Percentiles rank a stretch among this genome's conserved stretches.
phyloP scores from a whole-genome alignment of 2,329 filamentous ascomycete genomes.

The Penicillium janthinellum region DNA sequence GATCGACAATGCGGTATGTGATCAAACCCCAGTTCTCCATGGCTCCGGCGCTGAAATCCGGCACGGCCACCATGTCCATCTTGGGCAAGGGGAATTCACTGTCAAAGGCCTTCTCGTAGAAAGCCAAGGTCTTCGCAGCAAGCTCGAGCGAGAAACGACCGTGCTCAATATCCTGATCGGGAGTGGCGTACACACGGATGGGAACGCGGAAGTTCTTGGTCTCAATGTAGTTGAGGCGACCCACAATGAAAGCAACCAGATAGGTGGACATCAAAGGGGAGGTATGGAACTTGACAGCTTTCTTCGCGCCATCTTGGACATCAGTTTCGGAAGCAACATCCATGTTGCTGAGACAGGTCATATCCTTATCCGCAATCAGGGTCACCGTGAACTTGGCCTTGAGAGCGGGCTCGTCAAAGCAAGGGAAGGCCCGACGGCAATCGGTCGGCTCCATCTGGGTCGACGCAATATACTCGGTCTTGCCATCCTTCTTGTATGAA shows the following conservation, averaged over 20 bases:
- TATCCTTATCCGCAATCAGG: slow-evolving; percentile 81
- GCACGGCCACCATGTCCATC: slow-evolving; percentile 96
- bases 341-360: slow-evolving; percentile 97
- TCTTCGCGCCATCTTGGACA: slow-evolving; percentile 69
- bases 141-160: slow-evolving; percentile 88
- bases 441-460: slow-evolving; percentile 98
- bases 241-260: slow-evolving; percentile 88
- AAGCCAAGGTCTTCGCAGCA: slow-evolving; percentile 83
- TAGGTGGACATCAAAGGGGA: slow-evolving; percentile 96
- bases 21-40: slow-evolving; percentile 99
- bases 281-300: slow-evolving; percentile 88
- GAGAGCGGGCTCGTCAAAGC: slow-evolving; percentile 92
- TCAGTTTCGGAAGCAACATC: slow-evolving; percentile 80
- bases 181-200: slow-evolving; percentile 89
- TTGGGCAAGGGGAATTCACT: slow-evolving; percentile 85
- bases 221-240: slow-evolving; percentile 91
- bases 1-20: slow-evolving; percentile 89
- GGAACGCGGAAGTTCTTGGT: slow-evolving; percentile 89
- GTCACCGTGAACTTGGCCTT: slow-evolving; percentile 94
- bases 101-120: slow-evolving; percentile 94
- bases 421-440: slow-evolving; percentile 88
- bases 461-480: slow-evolving; percentile 79
- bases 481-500: slow-evolving; percentile 85
- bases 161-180: slow-evolving; percentile 85
- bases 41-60: slow-evolving; percentile 90